Percentiles rank a stretch among this genome's conserved stretches.
Evolutionary conservation across 2,329 filamentous ascomycete genomes (phyloP).

Genomic region (Byssothecium circinans): DNA sequence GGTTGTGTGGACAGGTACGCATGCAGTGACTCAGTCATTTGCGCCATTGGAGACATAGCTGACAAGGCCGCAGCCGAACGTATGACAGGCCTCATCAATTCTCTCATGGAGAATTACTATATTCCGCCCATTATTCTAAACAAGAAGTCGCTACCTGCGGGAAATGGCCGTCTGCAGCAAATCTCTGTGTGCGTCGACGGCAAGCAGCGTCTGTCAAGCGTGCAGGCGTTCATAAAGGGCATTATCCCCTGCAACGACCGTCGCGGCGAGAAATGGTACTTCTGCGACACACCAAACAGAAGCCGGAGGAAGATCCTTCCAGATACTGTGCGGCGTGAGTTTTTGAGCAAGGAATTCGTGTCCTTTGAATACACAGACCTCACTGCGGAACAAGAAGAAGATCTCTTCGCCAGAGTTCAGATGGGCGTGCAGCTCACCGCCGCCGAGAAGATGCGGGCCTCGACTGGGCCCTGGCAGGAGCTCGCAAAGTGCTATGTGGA

Average conservation of each 20-base stretch:
- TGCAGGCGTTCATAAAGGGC: slow-evolving; percentile 50
- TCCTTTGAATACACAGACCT: slow-evolving; percentile 49
- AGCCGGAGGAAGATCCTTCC: slow-evolving; percentile 39
- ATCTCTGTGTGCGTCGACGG: slow-evolving; percentile 50
- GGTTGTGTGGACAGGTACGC: slow-evolving; percentile 47
- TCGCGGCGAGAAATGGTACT: slow-evolving; percentile 47
- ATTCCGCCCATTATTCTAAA: slow-evolving; percentile 55
- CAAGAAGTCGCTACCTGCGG: slow-evolving; percentile 19
- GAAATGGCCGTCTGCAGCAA: slow-evolving; percentile 18
- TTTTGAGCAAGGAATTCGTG: slow-evolving; percentile 46
- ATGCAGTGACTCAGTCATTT: background rate
- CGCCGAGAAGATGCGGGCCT: slow-evolving; percentile 52
- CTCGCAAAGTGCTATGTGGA: slow-evolving; percentile 48
- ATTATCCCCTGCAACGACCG: slow-evolving; percentile 49
- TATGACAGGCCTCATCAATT: slow-evolving; percentile 1
- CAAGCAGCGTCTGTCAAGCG: slow-evolving; percentile 52
- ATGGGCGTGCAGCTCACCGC: slow-evolving; percentile 49
- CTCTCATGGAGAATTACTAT: slow-evolving; percentile 42
- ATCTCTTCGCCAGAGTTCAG: slow-evolving; percentile 53
- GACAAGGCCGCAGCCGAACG: background rate
- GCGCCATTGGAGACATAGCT: background rate
- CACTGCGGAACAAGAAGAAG: slow-evolving; percentile 48
- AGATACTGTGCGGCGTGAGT: slow-evolving; percentile 39
- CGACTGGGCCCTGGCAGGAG: slow-evolving; percentile 49
- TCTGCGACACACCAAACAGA: slow-evolving; percentile 12